These are phyloP conservation scores for Galerina sulciceps DNA, from an alignment of 768 basidiomycete genomes.

Conservation along the genomic window DNA sequence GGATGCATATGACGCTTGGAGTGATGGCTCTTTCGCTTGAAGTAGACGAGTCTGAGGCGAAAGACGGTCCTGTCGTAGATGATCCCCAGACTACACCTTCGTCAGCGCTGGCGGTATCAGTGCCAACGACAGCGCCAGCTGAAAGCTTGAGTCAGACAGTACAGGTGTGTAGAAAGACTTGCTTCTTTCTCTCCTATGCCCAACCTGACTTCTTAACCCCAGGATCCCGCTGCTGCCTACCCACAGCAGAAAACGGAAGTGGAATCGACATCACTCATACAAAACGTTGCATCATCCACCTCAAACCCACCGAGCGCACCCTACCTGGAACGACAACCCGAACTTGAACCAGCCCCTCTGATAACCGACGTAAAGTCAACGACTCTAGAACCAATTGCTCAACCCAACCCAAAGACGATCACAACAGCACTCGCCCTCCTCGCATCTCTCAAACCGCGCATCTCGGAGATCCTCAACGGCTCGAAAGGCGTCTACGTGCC, in stretches of 20 bases:
- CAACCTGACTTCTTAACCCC: not conserved
- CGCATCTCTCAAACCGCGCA: conserved; percentile 39
- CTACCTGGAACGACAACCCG: not conserved
- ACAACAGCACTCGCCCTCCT: conserved; percentile 48
- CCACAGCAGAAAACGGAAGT: too few species aligned
- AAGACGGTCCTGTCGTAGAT: not conserved
- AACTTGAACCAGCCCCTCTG: not conserved
- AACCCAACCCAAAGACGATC: conserved; percentile 32
- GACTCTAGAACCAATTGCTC: not conserved
- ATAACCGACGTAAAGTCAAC: conserved; percentile 5
- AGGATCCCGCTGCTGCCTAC: too few species aligned
- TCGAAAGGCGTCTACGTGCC: conserved; percentile 31
- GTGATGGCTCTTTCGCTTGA: conserved; percentile 63
- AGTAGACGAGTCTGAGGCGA: not conserved
- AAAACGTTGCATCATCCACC: not conserved
- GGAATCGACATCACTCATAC: too few species aligned
- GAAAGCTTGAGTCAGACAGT: not conserved
- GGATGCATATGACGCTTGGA: conserved; percentile 78
- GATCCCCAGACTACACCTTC: not conserved
- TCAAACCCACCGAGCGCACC: not conserved
- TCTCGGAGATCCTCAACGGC: conserved; percentile 43
- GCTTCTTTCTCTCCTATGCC: too few species aligned
- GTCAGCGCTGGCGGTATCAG: too few species aligned
- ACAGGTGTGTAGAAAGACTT: not conserved
- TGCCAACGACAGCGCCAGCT: not conserved